Evolutionary conservation across 768 basidiomycete species (phyloP), one percentile per base, ranked within the genome.

Genomic region (Leccinum sublutescens): DNA sequence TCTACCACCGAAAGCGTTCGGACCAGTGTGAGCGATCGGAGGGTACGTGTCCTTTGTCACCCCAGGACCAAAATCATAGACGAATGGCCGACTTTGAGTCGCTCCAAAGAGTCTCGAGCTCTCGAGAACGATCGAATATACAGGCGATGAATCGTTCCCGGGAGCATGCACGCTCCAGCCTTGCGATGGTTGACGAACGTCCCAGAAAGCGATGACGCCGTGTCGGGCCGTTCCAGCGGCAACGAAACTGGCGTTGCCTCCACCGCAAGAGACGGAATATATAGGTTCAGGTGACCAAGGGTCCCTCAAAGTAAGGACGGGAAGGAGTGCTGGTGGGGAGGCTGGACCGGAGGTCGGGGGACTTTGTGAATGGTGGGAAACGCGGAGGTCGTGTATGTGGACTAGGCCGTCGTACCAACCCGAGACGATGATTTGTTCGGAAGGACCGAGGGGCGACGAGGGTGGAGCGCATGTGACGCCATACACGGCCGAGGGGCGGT

Each of bases 101-200:
- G 78, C 89, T 11, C 90, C 92, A 63, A 88, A 93, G 49, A 92
- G 73, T 43, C 92, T 84, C 15, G 89, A 87, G 61, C 89, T 86
- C 71, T 94, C 92, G 21, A 92, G 75, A 34, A 86, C 69, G 51
- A 93, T 70, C 6, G 82, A 80, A 70, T 93, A 94, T 2, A 93
- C 88, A 0, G 92, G 91, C 1, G 88, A 91, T 1, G 79, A 74
- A 66, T 92, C 89, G 66, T 90, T 90, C 5, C 87, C 86, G 1
- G 92, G 91, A 2, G 87, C 87, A 68, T 92, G 84, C 6, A 91
- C 85, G 64, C 87, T 90, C 86, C 88, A 91, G 3, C 92, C 91
- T 27, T 53, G 66, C 4, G 66, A 72, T 0, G 88, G 81, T 19
- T 75, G 78, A 9, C 91, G 85, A 31, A 91, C 78, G 68, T 94